phyloP scores from a whole-genome alignment of 208 protist genomes.

The Crithidia expoeki region DNA sequence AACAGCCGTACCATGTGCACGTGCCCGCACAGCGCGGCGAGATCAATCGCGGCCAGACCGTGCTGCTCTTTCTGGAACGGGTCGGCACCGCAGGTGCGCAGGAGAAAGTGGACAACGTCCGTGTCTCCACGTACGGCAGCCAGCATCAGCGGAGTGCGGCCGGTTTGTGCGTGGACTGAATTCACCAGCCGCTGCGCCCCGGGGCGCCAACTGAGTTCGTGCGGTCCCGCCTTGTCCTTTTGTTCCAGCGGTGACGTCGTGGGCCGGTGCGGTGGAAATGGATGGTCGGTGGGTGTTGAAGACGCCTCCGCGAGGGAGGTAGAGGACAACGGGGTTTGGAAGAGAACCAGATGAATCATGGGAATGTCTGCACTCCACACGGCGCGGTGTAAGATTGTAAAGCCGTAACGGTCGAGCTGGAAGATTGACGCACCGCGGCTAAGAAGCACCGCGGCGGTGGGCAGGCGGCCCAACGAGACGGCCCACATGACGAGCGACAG shows the following conservation, averaged over 20 bases:
- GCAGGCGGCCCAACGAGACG: conserved; percentile 51
- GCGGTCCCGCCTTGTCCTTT: neutral
- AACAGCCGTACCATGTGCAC: conserved; percentile 54
- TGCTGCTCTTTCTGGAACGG: conserved; percentile 45
- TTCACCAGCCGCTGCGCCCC: conserved; percentile 69
- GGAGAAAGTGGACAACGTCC: conserved; percentile 58
- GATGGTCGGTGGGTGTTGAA: neutral
- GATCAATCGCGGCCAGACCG: conserved; percentile 64
- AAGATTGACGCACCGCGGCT: conserved; percentile 59
- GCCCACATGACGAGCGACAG: conserved; percentile 80
- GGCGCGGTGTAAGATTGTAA: conserved; percentile 76
- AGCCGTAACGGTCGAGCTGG: conserved; percentile 62
- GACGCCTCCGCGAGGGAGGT: neutral
- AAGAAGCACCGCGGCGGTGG: conserved; percentile 60
- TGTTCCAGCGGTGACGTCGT: neutral
- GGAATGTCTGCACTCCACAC: conserved; percentile 75
- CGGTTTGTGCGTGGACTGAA: conserved; percentile 56
- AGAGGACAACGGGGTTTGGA: conserved; percentile 33
- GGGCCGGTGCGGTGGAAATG: neutral
- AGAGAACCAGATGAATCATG: conserved; percentile 64
- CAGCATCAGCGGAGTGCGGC: conserved; percentile 83
- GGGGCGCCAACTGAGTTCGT: conserved; percentile 44
- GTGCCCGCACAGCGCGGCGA: conserved; percentile 76
- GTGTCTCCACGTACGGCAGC: conserved; percentile 66
- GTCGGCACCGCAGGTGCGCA: conserved; percentile 59